A percentile compares a stretch with the other conserved stretches of the same genome.
Conservation (phyloP, 345 rosid species). For the Dovyalis caffra region DNA sequence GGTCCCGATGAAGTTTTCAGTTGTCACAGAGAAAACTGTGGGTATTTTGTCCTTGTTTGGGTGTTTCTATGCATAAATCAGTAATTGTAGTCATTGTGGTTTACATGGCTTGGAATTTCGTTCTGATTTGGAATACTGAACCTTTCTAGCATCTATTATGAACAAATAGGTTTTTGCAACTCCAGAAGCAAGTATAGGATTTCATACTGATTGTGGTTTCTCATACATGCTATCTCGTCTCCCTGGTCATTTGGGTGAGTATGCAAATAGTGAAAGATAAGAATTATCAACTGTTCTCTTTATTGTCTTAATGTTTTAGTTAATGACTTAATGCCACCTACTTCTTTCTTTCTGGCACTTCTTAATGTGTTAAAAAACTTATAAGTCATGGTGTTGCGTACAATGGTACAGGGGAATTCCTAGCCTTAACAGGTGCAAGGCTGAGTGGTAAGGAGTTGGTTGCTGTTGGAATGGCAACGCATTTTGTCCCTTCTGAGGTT, state of each 20-base stretch:
- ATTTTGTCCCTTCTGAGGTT: constrained; percentile 84
- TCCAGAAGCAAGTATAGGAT: constrained; percentile 71
- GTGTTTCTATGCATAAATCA: constrained; percentile 5
- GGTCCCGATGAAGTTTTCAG: constrained; percentile 94
- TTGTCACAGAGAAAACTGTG: constrained; percentile 92
- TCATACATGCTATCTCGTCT: constrained; percentile 83
- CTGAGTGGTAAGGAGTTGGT: constrained; percentile 82
- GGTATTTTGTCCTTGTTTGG: constrained; percentile 23
- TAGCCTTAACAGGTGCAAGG: constrained; percentile 88
- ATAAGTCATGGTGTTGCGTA: not conserved
- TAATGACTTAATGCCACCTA: too few species aligned
- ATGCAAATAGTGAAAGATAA: constrained; percentile 6
- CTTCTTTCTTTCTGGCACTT: too few species aligned
- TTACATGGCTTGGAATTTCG: not conserved
- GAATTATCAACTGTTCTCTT: not conserved
- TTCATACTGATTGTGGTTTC: constrained; percentile 90
- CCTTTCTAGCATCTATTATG: constrained; percentile 4
- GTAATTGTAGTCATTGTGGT: not conserved
- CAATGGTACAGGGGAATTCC: constrained; percentile 82
- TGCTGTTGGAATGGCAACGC: constrained; percentile 74
- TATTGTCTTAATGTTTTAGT: too few species aligned
- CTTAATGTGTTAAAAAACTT: too few species aligned
- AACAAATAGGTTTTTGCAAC: constrained; percentile 70
- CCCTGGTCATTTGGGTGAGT: constrained; percentile 80
- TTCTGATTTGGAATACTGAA: not conserved